A percentile compares a stretch with the other conserved stretches of the same genome.
phyloP scores from a whole-genome alignment of 2,329 filamentous ascomycete species.

The Arthrinium puccinioides region DNA sequence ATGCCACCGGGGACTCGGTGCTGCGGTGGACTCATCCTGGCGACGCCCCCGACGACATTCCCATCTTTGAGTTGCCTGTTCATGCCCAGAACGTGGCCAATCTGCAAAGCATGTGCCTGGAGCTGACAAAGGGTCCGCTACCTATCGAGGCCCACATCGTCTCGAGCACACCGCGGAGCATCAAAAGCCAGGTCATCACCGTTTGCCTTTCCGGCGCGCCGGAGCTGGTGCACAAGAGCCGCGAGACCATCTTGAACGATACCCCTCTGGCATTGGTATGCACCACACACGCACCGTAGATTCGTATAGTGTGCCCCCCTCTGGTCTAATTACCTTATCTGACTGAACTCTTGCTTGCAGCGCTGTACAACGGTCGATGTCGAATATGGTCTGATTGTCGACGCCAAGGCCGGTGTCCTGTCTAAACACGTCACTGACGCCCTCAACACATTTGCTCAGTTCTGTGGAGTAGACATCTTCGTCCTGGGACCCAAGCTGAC shows the following conservation, averaged over 20 bases:
- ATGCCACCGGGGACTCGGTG: constrained; percentile 81
- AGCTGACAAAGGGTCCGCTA: constrained; percentile 64
- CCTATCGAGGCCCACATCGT: constrained; percentile 80
- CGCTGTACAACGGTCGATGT: constrained; percentile 91
- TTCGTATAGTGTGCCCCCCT: constrained; percentile 10
- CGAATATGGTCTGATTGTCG: constrained; percentile 83
- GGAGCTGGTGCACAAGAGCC: constrained; percentile 82
- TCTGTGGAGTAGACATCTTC: constrained; percentile 95
- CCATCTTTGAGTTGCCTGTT: constrained; percentile 84
- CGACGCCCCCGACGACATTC: constrained; percentile 75
- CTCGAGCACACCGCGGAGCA: constrained; percentile 69
- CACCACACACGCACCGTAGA: constrained; percentile 16
- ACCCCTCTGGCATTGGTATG: constrained; percentile 88
- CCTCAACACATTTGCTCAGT: constrained; percentile 78
- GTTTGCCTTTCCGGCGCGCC: constrained; percentile 85
- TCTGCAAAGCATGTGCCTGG: constrained; percentile 71
- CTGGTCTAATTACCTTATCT: constrained; percentile 9
- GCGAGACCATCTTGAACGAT: constrained; percentile 83
- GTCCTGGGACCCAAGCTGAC: constrained; percentile 83
- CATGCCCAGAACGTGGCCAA: constrained; percentile 81
- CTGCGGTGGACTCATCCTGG: constrained; percentile 91
- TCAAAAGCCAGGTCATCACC: constrained; percentile 68
- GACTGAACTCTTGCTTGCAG: constrained; percentile 41
- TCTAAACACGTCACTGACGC: constrained; percentile 73
- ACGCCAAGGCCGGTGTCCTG: constrained; percentile 58